These are phyloP conservation scores for Hortaea werneckii DNA, from an alignment of 2,329 filamentous ascomycete species.

Conservation along the genomic window DNA sequence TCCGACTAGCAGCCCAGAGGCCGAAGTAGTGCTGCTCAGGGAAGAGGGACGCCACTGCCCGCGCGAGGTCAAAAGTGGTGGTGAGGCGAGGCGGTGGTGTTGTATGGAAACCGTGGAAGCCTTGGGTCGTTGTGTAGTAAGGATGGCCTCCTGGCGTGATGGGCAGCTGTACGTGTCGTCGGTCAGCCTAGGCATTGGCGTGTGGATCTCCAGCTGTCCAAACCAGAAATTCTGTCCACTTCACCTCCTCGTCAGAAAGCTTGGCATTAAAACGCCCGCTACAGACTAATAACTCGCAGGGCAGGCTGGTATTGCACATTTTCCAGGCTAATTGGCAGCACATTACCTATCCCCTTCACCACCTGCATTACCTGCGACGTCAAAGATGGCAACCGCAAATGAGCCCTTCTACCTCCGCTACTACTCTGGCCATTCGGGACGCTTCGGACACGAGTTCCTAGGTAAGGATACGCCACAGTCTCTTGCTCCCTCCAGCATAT, in stretches of 20 bases:
- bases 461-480: constrained; percentile 44
- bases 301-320: too few relatives aligned
- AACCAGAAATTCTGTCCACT: neutral
- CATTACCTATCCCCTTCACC: too few relatives aligned
- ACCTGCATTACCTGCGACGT: too few relatives aligned
- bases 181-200: neutral
- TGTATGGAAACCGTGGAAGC: too few relatives aligned
- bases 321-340: too few relatives aligned
- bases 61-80: too few relatives aligned
- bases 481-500: neutral
- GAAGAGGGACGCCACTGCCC: neutral
- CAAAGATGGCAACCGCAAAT: too few relatives aligned
- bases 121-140: neutral
- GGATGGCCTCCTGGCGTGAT: neutral
- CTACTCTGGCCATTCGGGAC: constrained; percentile 94
- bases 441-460: constrained; percentile 95
- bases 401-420: constrained; percentile 91
- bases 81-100: too few relatives aligned
- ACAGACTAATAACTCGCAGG: neutral
- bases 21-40: neutral
- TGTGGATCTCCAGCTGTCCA: constrained; percentile 1
- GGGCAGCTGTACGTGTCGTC: neutral
- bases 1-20: constrained; percentile 2
- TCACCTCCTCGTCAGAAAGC: neutral
- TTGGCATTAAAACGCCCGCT: neutral